These are phyloP conservation scores for Cucurbitaria berberidis DNA, from an alignment of 2,329 filamentous ascomycete genomes.

Conservation along the genomic window DNA sequence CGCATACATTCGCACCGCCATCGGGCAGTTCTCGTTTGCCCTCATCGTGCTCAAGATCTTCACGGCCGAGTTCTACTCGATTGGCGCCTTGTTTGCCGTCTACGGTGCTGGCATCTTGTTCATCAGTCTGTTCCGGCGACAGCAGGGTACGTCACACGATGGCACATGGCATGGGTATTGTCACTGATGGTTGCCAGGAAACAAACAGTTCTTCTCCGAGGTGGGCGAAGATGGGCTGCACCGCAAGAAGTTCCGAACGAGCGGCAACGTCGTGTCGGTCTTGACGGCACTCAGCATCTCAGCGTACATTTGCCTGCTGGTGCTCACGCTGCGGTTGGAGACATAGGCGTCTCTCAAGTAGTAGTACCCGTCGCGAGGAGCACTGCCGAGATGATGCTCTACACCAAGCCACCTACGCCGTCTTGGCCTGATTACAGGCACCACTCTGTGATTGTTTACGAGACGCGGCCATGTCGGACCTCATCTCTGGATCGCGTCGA, in stretches of 20 bases:
- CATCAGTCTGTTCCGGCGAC: constrained; percentile 82
- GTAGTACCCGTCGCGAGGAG: too few species aligned
- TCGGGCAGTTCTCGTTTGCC: constrained; percentile 94
- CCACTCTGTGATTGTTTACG: neutral
- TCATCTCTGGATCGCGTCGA: constrained; percentile 1
- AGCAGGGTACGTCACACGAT: constrained; percentile 63
- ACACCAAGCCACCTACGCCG: neutral
- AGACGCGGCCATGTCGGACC: neutral
- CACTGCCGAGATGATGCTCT: neutral
- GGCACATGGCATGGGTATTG: neutral
- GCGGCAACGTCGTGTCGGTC: constrained; percentile 69
- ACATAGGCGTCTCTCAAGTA: too few species aligned
- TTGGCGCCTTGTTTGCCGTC: constrained; percentile 92
- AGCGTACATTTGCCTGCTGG: constrained; percentile 66
- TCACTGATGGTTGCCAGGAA: constrained; percentile 56
- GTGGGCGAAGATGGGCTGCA: constrained; percentile 65
- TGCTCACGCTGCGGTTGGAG: constrained; percentile 61
- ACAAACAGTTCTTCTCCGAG: constrained; percentile 86
- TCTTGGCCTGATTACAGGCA: constrained; percentile 2
- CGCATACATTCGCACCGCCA: constrained; percentile 91
- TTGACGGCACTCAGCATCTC: constrained; percentile 67
- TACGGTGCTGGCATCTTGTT: constrained; percentile 86
- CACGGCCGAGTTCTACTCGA: constrained; percentile 93
- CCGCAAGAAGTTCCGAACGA: constrained; percentile 68
- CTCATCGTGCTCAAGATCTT: constrained; percentile 97